Evolutionary conservation across 176 grass and related monocot species (phyloP).

Genomic region (Zoysia japonica): DNA sequence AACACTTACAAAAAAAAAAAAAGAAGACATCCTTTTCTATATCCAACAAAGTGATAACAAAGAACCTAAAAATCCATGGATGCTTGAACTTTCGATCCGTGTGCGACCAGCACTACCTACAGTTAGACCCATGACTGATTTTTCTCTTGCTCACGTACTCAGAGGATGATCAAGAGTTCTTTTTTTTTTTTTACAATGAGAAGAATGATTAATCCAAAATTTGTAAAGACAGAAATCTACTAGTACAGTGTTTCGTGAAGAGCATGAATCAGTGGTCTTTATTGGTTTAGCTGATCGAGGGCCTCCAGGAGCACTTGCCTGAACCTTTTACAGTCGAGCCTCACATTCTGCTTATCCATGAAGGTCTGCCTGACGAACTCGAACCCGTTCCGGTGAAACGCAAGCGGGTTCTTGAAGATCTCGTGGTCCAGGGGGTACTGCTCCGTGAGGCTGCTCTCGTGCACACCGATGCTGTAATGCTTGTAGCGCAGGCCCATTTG

Average conservation of each 20-base stretch:
- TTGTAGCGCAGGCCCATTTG: slow-evolving; percentile 69
- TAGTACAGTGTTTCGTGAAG: slow-evolving; percentile 15
- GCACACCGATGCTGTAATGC: slow-evolving; percentile 71
- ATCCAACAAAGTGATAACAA: slow-evolving; percentile 17
- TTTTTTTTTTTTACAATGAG: slow-evolving; percentile 16
- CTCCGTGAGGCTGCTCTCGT: slow-evolving; percentile 73
- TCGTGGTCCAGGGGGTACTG: slow-evolving; percentile 61
- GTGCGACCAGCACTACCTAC: not conserved
- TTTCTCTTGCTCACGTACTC: slow-evolving; percentile 24
- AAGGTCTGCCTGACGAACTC: slow-evolving; percentile 68
- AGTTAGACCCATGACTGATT: slow-evolving; percentile 17
- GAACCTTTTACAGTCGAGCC: slow-evolving; percentile 73
- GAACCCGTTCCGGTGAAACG: slow-evolving; percentile 67
- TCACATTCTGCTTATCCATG: slow-evolving; percentile 87
- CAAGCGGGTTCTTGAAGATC: slow-evolving; percentile 68
- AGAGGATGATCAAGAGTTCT: slow-evolving; percentile 41
- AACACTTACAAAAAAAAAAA: not conserved
- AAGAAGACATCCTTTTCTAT: slow-evolving; percentile 13
- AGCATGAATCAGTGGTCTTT: not conserved
- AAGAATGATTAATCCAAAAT: slow-evolving; percentile 28
- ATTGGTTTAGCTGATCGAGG: slow-evolving; percentile 77
- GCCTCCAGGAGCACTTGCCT: slow-evolving; percentile 58
- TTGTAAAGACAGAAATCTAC: slow-evolving; percentile 1
- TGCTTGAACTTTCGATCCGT: slow-evolving; percentile 28
- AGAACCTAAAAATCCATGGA: slow-evolving; percentile 24